Percentiles rank a stretch among this genome's conserved stretches.
Evolutionary conservation across 2,329 filamentous ascomycete species (phyloP).

Genomic region (Hymenoscyphus scutula): DNA sequence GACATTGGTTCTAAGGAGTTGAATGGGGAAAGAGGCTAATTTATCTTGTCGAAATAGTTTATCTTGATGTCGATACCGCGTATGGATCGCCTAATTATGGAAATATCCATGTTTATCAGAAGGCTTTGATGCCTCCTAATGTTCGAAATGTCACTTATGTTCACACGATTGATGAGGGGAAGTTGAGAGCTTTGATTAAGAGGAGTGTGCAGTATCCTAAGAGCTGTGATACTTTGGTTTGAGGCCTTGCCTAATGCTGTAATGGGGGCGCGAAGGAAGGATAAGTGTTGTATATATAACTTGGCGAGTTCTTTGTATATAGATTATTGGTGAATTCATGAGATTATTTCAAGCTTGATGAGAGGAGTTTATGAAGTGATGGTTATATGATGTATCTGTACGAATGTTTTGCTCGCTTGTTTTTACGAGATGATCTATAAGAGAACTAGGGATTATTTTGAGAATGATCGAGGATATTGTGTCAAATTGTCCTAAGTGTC

Average conservation of each 20-base stretch:
- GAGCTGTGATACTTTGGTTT: constrained; percentile 11
- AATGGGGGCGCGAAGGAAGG: too few species aligned
- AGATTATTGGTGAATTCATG: background rate
- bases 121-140: constrained; percentile 39
- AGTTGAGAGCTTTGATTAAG: constrained; percentile 40
- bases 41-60: constrained; percentile 32
- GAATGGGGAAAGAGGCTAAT: background rate
- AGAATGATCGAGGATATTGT: too few species aligned
- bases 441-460: too few species aligned
- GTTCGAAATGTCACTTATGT: constrained; percentile 43
- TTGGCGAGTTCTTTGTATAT: background rate
- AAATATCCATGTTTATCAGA: constrained; percentile 44
- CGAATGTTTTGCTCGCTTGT: too few species aligned
- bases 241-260: background rate
- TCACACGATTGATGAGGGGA: constrained; percentile 38
- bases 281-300: background rate
- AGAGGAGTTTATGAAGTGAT: too few species aligned
- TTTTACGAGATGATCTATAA: too few species aligned
- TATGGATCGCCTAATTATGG: constrained; percentile 43
- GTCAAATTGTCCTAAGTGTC: too few species aligned
- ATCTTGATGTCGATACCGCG: constrained; percentile 43
- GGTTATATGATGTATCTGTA: too few species aligned
- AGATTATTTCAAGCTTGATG: constrained; percentile 4
- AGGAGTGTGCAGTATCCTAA: constrained; percentile 34
- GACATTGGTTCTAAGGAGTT: too few species aligned